These are phyloP conservation scores for Neofusicoccum ribis DNA, from an alignment of 2,329 filamentous ascomycete species.

Conservation along the genomic window DNA sequence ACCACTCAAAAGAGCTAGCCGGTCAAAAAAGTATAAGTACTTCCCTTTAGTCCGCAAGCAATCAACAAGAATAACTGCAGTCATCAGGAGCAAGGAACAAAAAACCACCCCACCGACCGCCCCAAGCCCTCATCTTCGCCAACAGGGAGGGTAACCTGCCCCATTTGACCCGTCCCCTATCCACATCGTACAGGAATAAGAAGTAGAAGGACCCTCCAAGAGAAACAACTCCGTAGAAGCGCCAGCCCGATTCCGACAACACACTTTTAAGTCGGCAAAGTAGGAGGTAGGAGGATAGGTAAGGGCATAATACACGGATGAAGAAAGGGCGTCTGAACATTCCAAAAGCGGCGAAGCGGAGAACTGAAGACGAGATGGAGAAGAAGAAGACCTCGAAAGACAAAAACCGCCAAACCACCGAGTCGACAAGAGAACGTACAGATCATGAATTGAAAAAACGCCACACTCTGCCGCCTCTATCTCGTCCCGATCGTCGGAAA, in stretches of 20 bases:
- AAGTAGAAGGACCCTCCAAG: background rate
- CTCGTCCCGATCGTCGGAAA: slow-evolving; percentile 17
- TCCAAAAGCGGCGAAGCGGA: no score
- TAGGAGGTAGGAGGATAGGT: background rate
- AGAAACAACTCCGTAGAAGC: background rate
- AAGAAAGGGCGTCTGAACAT: background rate
- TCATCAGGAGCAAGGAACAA: no score
- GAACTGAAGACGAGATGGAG: background rate
- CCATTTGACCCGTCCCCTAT: no score
- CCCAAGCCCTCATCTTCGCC: no score
- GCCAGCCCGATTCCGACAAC: background rate
- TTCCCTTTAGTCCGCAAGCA: no score
- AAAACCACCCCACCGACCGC: no score
- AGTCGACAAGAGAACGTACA: background rate
- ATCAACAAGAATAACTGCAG: no score
- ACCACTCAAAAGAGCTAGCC: no score
- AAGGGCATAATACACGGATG: background rate
- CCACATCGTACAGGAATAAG: no score
- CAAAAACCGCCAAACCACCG: background rate
- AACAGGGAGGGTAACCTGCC: no score
- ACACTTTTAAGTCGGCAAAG: no score
- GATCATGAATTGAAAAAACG: background rate
- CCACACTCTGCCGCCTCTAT: background rate
- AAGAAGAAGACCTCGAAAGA: no score
- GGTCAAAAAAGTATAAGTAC: background rate